phyloP scores from a whole-genome alignment of 2,329 filamentous ascomycete genomes.

The Parastagonospora avenae region DNA sequence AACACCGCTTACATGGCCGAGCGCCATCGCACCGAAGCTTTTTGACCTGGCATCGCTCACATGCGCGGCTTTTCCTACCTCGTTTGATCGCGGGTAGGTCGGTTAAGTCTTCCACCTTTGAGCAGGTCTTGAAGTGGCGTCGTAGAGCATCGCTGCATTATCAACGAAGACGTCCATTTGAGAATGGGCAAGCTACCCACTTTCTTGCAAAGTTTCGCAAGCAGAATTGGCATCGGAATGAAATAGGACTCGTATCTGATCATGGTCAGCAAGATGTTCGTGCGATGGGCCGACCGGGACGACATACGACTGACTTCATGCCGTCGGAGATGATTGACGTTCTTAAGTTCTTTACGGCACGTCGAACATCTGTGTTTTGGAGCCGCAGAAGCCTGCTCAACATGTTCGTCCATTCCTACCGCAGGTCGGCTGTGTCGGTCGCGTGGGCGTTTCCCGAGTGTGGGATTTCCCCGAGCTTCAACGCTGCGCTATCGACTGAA shows the following conservation, averaged over 20 bases:
- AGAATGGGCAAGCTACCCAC: not conserved
- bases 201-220: constrained; percentile 4
- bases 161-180: not conserved
- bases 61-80: constrained; percentile 8
- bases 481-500: not conserved
- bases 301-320: constrained; percentile 9
- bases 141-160: constrained; percentile 11
- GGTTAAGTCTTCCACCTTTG: not conserved
- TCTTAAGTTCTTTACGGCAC: constrained; percentile 4
- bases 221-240: constrained; percentile 6
- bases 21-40: not conserved
- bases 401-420: not conserved
- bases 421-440: not conserved
- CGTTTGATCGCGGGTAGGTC: not conserved
- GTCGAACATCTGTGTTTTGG: not conserved
- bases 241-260: not conserved
- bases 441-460: constrained; percentile 12
- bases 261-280: not conserved
- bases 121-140: constrained; percentile 9
- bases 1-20: no score
- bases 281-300: not conserved
- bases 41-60: constrained; percentile 2
- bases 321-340: constrained; percentile 9
- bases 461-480: constrained; percentile 8
- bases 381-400: not conserved